Evolutionary conservation across 352 stramenopile genomes (phyloP).

Genomic region (Pythium dissimile): DNA sequence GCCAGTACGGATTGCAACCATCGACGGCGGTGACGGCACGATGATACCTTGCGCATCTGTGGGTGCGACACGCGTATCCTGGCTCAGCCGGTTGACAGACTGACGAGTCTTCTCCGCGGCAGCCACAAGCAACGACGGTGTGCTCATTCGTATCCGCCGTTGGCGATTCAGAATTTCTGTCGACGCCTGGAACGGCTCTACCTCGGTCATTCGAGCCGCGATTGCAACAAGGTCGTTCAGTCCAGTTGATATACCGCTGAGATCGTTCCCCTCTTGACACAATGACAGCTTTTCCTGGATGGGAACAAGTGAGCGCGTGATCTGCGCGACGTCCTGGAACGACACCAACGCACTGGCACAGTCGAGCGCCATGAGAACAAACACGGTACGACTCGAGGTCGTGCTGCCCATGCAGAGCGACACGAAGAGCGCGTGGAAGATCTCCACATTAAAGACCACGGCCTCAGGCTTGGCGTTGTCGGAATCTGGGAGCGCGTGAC

Average conservation of each 20-base stretch:
- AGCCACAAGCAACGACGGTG: neutral
- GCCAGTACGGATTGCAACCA: neutral
- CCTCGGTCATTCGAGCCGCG: neutral
- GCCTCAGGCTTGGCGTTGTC: conserved; percentile 31
- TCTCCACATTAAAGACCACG: conserved; percentile 23
- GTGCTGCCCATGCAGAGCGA: conserved; percentile 15
- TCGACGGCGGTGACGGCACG: no score
- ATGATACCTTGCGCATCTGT: neutral
- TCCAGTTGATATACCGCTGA: neutral
- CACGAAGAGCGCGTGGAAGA: conserved; percentile 27
- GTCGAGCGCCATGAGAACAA: conserved; percentile 14
- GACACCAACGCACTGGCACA: conserved; percentile 4
- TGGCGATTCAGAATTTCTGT: neutral
- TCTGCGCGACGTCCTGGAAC: neutral
- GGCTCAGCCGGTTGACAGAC: neutral
- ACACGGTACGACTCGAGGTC: conserved; percentile 1
- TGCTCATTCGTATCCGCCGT: neutral
- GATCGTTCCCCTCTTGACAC: neutral
- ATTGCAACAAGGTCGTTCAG: neutral
- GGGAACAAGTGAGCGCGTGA: neutral
- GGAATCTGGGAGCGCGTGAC: conserved; percentile 8
- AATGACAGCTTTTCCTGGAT: neutral
- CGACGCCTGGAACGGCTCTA: conserved; percentile 2
- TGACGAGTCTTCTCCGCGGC: neutral
- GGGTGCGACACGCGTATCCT: neutral